Base-by-base conservation (phyloP, 176 grass and related monocot species). In the Pharus latifolius region DNA sequence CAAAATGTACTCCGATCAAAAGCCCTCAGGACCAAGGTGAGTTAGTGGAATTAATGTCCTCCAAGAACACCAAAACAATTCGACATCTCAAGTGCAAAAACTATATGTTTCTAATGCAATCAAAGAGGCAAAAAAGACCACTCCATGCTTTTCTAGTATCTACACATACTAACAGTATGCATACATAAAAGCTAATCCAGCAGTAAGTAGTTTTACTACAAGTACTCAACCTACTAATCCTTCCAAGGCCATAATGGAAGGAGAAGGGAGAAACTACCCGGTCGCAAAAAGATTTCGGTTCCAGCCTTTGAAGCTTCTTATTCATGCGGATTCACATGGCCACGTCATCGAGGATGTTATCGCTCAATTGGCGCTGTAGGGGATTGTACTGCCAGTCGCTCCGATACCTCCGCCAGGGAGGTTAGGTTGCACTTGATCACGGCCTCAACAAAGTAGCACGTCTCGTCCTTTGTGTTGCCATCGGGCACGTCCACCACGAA, bases 351-450 rank as follows among this genome's bases (percentile, higher is more conserved):
- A 51, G 24, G 24, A 67, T 59, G 18, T 49, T 68, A 88, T 20
- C 63, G 59, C 35, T 84, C 70, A 20, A 85, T 70, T 1, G 73
- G 73, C 22, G 18, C 81, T 46, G 87, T 70, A 58, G 74, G 78
- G 19, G 78, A 56, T 34, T 91, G 76, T 29, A 84, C 53, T 2
- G 76, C 80, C 63, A 81, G 77, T 37, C 77, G 80, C 68, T 87
- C 86, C 0, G 91, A 95, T 17, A 90, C 63, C 41, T 84, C 79
- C 0, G 83, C 83, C 0, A 95, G 76, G 52, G 91, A 95, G 11
- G 66, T 81, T 18, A 95, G 83, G 72, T 95, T 95, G 86, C 82
- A 86, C 73, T 84, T 95, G 76, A 95, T 95, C 72, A 95, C 63
- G 4, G 78, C 82, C 82, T 93, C 90, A 0, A 93, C 85, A 10